Evolutionary conservation across 1,139 yeast species (phyloP), one percentile per base, ranked within the genome.

Genomic region (Saccharomyces hybrid): DNA sequence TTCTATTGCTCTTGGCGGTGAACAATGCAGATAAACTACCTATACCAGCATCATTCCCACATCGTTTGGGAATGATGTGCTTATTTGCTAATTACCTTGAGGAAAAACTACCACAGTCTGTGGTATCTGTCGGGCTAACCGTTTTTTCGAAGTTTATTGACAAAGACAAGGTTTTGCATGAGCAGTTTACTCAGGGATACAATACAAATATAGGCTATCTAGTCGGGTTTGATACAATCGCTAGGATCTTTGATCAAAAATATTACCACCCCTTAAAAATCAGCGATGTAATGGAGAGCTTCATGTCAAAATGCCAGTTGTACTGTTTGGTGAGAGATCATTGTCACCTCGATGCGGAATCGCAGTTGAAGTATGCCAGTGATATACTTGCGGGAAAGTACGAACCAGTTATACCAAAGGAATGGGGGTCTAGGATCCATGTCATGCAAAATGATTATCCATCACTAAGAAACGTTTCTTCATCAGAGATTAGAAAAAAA

Each of bases 1-100:
- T 82, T 0, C 60, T 82, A 31, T 65, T 83, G 7, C 64, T 88
- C 58, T 71, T 90, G 28, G 83, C 95, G 0, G 80, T 88, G 4
- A 82, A 83, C 54, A 90, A 90, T 70, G 96, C 93, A 1, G 97
- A 90, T 67, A 89, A 89, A 65, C 68, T 65, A 2, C 80, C 79
- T 0, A 71, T 73, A 30, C 81, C 84, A 0, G 86, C 83, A 1
- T 65, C 78, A n/a, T 83, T 86, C 59, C 81, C 78, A 48, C 75
- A 78, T 55, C 70, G 97, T 50, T 65, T 87, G 31, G 78, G 77
- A 34, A 86, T 89, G 96, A 86, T 90, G 83, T 70, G 75, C 51
- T 58, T 77, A 28, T 71, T 86, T 76, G 82, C 86, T 0, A 67
- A 75, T 20, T 42, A 69, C 73, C 55, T 64, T 81, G 11, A 53